These are phyloP conservation scores for Coemansia sp. DNA, from an alignment of 192 early-diverging fungal genomes.

Conservation along the genomic window DNA sequence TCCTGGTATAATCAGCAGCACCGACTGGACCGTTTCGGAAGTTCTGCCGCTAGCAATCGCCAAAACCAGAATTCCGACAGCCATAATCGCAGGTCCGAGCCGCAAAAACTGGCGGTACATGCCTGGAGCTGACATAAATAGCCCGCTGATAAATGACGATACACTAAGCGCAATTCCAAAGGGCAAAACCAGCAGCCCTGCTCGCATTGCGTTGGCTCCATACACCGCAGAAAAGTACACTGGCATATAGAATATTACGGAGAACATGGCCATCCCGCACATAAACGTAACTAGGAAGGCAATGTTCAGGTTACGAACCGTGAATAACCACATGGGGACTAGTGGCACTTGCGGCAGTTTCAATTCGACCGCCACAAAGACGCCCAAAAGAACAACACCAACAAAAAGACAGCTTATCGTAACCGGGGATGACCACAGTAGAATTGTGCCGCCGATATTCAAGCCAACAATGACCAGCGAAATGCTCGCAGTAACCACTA, in stretches of 20 bases:
- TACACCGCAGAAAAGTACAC: slow-evolving; percentile 71
- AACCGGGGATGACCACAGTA: slow-evolving; percentile 55
- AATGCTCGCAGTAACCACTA: slow-evolving; percentile 56
- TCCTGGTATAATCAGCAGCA: slow-evolving; percentile 67
- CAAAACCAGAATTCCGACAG: slow-evolving; percentile 60
- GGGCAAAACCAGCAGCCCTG: slow-evolving; percentile 80
- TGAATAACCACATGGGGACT: slow-evolving; percentile 65
- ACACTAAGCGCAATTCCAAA: slow-evolving; percentile 69
- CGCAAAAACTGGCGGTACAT: slow-evolving; percentile 64
- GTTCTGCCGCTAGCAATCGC: slow-evolving; percentile 55
- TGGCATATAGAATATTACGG: slow-evolving; percentile 62
- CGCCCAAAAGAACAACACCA: slow-evolving; percentile 35
- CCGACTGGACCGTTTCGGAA: slow-evolving; percentile 50
- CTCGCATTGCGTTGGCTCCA: slow-evolving; percentile 64
- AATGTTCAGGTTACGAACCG: slow-evolving; percentile 50
- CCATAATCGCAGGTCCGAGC: slow-evolving; percentile 63
- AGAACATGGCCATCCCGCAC: slow-evolving; percentile 51
- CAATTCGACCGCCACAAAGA: slow-evolving; percentile 65
- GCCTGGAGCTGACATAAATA: slow-evolving; percentile 59
- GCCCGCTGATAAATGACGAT: slow-evolving; percentile 65
- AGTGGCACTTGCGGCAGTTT: slow-evolving; percentile 54
- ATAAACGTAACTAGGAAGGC: slow-evolving; percentile 37
- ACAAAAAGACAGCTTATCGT: slow-evolving; percentile 51
- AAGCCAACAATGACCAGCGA: slow-evolving; percentile 67
- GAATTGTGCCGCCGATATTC: slow-evolving; percentile 69